Evolutionary conservation across 2,329 filamentous ascomycete genomes (phyloP).

Genomic region (Cladosporium velox): DNA sequence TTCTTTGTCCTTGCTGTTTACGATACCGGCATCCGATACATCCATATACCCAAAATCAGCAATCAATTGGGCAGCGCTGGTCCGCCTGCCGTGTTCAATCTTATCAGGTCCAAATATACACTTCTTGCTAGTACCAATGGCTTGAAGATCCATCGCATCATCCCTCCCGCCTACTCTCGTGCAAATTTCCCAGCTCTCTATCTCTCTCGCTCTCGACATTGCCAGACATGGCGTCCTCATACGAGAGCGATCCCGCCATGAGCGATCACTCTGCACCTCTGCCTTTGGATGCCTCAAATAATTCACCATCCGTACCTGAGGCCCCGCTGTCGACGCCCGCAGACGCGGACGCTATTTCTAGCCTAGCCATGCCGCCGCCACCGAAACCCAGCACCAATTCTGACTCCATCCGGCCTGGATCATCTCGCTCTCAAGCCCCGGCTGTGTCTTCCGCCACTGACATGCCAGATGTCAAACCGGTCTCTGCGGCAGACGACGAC

Average conservation of each 20-base stretch:
- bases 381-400: conserved; percentile 15
- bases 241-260: neutral
- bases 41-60: neutral
- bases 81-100: neutral
- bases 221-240: conserved; percentile 23
- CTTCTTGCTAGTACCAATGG: conserved; percentile 15
- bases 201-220: conserved; percentile 20
- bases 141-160: conserved; percentile 10
- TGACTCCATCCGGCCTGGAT: conserved; percentile 11
- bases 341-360: conserved; percentile 9
- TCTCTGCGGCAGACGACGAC: neutral
- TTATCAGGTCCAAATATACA: neutral
- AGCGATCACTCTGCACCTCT: neutral
- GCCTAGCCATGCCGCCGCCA: conserved; percentile 20
- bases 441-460: neutral
- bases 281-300: neutral
- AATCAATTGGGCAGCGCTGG: neutral
- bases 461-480: conserved; percentile 8
- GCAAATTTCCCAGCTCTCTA: conserved; percentile 8
- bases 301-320: neutral
- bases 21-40: neutral
- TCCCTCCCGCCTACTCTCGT: neutral
- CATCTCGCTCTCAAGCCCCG: neutral
- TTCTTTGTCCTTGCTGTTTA: neutral
- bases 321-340: conserved; percentile 1